Conservation (phyloP, 2,329 filamentous ascomycete species). For the Ceratocystis smalleyi region DNA sequence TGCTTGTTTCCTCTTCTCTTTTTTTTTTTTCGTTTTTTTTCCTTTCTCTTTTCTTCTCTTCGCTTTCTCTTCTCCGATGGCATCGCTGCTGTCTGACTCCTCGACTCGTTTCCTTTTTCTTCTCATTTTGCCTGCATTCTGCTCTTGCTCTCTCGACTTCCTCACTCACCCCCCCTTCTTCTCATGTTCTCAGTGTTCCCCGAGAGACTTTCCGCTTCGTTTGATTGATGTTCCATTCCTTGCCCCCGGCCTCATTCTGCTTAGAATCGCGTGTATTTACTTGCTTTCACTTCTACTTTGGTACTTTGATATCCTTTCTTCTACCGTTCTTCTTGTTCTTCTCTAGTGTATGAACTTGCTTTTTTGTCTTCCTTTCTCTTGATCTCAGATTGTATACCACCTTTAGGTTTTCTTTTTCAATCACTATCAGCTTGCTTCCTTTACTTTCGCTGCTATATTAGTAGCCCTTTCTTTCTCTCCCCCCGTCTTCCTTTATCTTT, state of each 20-base stretch:
- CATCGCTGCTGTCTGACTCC: neutral
- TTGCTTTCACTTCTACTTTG: neutral
- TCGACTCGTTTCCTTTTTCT: slow-evolving; percentile 4
- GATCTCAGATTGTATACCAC: too few relatives aligned
- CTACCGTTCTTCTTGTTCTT: neutral
- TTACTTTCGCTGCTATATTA: too few relatives aligned
- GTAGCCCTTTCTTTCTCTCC: slow-evolving; percentile 7
- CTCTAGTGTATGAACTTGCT: neutral
- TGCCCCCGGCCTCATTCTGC: neutral
- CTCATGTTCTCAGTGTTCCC: neutral
- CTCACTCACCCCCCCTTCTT: neutral
- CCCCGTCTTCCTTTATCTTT: slow-evolving; percentile 18
- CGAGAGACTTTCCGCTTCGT: neutral
- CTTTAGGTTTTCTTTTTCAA: too few relatives aligned
- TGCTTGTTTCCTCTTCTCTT: neutral
- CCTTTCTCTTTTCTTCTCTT: neutral
- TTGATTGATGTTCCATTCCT: neutral
- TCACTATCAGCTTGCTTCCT: too few relatives aligned
- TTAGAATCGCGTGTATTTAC: neutral
- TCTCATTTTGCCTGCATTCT: neutral
- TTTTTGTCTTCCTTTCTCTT: slow-evolving; percentile 18
- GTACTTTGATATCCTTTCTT: neutral
- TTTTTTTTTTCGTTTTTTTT: neutral
- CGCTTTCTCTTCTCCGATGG: neutral
- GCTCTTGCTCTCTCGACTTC: neutral